Conservation (phyloP, 129 eudicot genomes). For the Kitagawia praeruptora region DNA sequence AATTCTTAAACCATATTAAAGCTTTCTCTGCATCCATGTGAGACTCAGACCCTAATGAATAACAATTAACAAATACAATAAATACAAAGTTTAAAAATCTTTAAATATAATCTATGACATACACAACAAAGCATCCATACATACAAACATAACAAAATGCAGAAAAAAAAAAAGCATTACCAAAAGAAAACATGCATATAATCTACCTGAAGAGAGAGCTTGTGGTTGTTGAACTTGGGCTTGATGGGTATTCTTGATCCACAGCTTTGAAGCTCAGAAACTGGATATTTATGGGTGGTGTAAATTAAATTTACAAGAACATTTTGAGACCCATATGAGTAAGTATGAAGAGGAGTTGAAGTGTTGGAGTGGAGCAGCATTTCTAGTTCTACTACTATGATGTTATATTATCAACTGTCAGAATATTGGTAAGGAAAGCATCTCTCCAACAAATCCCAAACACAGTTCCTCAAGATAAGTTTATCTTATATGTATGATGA, state of each 20-base stretch:
- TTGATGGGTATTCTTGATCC: conserved; percentile 9
- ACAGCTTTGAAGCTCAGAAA: background rate
- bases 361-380: conserved; percentile 5
- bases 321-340: background rate
- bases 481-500: background rate
- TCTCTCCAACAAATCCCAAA: background rate
- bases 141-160: background rate
- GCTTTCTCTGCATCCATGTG: background rate
- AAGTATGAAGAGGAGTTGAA: background rate
- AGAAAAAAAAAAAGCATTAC: background rate
- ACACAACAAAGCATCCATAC: background rate
- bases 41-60: background rate
- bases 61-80: background rate
- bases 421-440: background rate
- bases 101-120: background rate
- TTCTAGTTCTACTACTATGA: background rate
- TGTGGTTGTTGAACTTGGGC: background rate
- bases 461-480: background rate
- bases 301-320: background rate
- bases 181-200: background rate
- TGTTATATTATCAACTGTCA: background rate
- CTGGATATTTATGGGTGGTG: background rate
- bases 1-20: background rate
- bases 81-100: background rate
- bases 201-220: conserved; percentile 1